Evolutionary conservation across 2,329 filamentous ascomycete genomes (phyloP), one percentile per base, ranked within the genome.

Genomic region (Aspergillus viridinutans): DNA sequence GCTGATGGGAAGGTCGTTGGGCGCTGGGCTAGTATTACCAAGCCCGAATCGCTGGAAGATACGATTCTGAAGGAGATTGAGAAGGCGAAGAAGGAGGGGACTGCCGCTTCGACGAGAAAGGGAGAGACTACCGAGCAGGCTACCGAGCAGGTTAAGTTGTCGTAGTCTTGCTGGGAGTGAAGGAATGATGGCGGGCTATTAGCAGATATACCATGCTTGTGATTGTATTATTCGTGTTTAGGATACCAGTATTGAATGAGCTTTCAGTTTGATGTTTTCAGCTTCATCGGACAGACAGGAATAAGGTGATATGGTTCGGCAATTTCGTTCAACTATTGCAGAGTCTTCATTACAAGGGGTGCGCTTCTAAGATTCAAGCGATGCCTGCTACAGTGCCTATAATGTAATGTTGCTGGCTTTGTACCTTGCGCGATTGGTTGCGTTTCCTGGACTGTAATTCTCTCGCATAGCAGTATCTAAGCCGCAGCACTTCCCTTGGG

Each of bases 11-110:
- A 88, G 78, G 91, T 97, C 66, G 89, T 90, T 77, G 83, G 83
- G 28, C 81, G 94, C 63, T 99, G 92, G 91, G 90, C 90, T 35
- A 93, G 90, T 75, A 89, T 86, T 20, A 91, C 89, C 58, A 94
- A 92, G 82, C 94, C 94, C 0, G 90, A 93, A 79, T 76, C 78
- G 42, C 78, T 99, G 66, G 89, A 93, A 84, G 81, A 82, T 61
- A 77, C 82, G 3, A 92, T 97, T 65, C 73, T 91, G 68, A 85
- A 89, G 66, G 90, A 91, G 78, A 80, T 95, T 60, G 81, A 82
- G 70, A 83, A 83, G 74, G 77, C 71, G 61, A 74, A 75, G 71
- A 75, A 78, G 69, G 64, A 64, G 48, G 70, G 68, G 20, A 65
- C 63, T 52, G 57, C 67, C 52, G 66, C 69, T 50, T 69, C 67